Base-by-base conservation (phyloP, 2,329 filamentous ascomycete species). In the Myriangium duriaei region DNA sequence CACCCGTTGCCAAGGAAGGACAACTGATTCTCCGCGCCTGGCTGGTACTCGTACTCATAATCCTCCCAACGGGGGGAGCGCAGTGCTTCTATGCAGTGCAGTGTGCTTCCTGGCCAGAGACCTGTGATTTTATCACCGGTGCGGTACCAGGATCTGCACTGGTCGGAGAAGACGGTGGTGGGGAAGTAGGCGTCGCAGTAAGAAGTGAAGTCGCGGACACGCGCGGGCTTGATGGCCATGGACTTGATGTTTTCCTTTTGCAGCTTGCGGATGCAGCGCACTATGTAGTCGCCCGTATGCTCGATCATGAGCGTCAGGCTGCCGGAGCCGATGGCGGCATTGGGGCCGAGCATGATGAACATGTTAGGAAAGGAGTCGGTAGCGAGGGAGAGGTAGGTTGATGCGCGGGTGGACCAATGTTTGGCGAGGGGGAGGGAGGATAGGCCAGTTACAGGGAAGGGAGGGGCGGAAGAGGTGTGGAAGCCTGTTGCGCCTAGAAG, bases 31-130 rank as follows among this genome's bases (percentile, higher is more conserved):
- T 48, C 42, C 24, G 37, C 43, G 19, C 50, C 50, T 4, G 31
- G 29, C 10, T 43, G 9, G 17, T 61, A 60, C 43, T 51, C 57
- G 19, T 67, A 51, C 5, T 68, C 60, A 47, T 59, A 63, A 42
- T 71, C 67, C 26, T 71, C 67, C 29, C 57, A 51, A 0, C 67
- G 51, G 1, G 65, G 49, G 33, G 67, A 60, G 36, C 55, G 53
- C 33, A 71, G 42, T 5, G 60, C 60, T 44, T 71, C 64, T 31
- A 70, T 63, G 42, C 64, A 69, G 49, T 71, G 66, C 12, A 71
- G 49, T 2, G 63, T 63, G 11, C 53, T 60, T 1, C 62, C 62
- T 1, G 63, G 63, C 62, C 62, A 67, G 3, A 67, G 49, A 0
- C 59, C 63, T 1, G 57, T 61, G 11, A 44, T 39, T 12, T 36